Base-by-base conservation (phyloP, 345 rosid species). In the Eucalyptus viminalis region DNA sequence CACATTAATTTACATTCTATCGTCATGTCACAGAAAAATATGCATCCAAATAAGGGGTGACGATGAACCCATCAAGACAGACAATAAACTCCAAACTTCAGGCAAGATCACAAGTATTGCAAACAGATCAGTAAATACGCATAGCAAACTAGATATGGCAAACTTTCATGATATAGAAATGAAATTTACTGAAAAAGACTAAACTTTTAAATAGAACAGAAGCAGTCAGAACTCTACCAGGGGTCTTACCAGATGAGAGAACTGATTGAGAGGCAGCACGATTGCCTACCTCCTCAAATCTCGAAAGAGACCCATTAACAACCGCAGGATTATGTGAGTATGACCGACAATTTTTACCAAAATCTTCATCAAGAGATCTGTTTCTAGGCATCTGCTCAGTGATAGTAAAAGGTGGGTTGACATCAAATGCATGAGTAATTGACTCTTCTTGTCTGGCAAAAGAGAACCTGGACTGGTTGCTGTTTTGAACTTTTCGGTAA, bases 401-500 rank as follows among this genome's bases (percentile, higher is more conserved):
- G 43, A 86, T 89, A 89, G 87, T 89, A 89, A 88, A 92, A 14
- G 95, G 86, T 12, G 90, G 89, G 86, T 92, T 92, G 83, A 44
- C 88, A 62, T 94, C 95, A 91, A 87, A 89, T 51, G 88, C 87
- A 88, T 92, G 96, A 88, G 91, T 90, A 87, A 88, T 93, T 5
- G 94, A 89, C 47, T 93, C 97, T 44, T 96, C 98, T 87, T 95
- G 95, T 89, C 99, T 92, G 2, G 99, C 99, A 91, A 96, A 96
- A 43, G 98, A 96, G 92, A 97, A 97, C 90, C 97, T 94, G 85
- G 99, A 97, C 91, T 97, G 98, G 87, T 86, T 91, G 86, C 92
- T 95, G 87, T 91, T 93, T 89, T 93, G 97, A 31, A 87, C 90
- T 92, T 95, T 95, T 93, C 94, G 89, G 17, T 93, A 90, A 91